These are phyloP conservation scores for Macrophomina pseudophaseolina DNA, from an alignment of 2,329 filamentous ascomycete species.

Conservation along the genomic window DNA sequence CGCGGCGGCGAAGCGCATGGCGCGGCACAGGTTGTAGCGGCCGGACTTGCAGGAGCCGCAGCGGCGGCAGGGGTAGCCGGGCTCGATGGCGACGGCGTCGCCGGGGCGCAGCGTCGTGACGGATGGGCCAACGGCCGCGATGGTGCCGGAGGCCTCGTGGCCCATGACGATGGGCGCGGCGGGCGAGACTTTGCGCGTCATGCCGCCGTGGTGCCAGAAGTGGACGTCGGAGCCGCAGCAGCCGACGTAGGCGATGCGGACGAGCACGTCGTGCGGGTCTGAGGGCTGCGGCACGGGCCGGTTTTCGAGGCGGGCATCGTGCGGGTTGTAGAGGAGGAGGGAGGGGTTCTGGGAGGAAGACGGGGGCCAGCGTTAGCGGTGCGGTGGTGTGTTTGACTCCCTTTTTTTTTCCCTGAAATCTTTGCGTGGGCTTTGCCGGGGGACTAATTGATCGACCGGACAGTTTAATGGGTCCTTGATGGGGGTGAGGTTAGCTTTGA, in stretches of 20 bases:
- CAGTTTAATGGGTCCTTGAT: background rate
- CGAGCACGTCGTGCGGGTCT: conserved; percentile 48
- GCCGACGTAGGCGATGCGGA: conserved; percentile 52
- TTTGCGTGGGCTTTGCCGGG: too few species aligned
- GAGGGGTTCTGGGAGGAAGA: conserved; percentile 45
- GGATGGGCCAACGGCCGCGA: conserved; percentile 2
- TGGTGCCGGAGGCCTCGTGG: conserved; percentile 23
- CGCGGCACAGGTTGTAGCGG: conserved; percentile 81
- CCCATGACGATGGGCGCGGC: conserved; percentile 24
- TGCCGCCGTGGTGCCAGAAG: conserved; percentile 27
- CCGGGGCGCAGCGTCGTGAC: background rate
- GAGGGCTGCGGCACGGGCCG: conserved; percentile 43
- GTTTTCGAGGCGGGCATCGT: conserved; percentile 46
- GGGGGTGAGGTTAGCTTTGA: background rate
- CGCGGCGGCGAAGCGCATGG: conserved; percentile 86
- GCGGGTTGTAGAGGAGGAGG: conserved; percentile 48
- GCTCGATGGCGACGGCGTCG: conserved; percentile 25
- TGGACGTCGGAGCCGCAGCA: conserved; percentile 42
- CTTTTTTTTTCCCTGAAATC: too few species aligned
- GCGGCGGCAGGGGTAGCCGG: conserved; percentile 25
- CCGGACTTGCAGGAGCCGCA: conserved; percentile 50
- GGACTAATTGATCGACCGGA: too few species aligned
- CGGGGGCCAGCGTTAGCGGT: too few species aligned
- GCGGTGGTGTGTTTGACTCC: too few species aligned
- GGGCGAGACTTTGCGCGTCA: conserved; percentile 22